Percentiles rank a stretch among this genome's conserved stretches.
Conservation (phyloP, 2,329 filamentous ascomycete species). For the Parastagonospora nodorum region DNA sequence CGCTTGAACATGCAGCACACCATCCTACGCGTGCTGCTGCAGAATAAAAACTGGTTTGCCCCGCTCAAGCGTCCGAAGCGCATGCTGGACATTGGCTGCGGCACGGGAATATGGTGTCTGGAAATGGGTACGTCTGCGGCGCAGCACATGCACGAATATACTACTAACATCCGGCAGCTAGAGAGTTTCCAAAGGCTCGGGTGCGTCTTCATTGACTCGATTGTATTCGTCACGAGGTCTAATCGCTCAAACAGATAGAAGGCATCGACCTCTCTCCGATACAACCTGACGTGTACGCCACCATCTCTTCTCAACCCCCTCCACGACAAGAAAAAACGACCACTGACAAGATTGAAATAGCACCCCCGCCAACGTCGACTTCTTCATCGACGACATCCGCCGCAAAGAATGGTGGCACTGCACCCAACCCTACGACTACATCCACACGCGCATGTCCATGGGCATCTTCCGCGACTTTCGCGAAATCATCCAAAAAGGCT, state of each 20-base stretch:
- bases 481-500: slow-evolving; percentile 59
- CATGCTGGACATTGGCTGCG: slow-evolving; percentile 50
- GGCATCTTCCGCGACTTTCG: slow-evolving; percentile 64
- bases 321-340: too few relatives aligned
- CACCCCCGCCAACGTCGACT: slow-evolving; percentile 73
- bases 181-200: slow-evolving; percentile 38
- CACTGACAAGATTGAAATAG: slow-evolving; percentile 16
- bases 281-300: slow-evolving; percentile 44
- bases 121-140: slow-evolving; percentile 45
- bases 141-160: not conserved
- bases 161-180: slow-evolving; percentile 35
- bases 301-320: too few relatives aligned
- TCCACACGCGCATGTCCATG: slow-evolving; percentile 64
- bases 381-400: slow-evolving; percentile 73
- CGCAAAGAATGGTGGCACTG: slow-evolving; percentile 62
- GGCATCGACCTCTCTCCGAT: slow-evolving; percentile 51
- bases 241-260: slow-evolving; percentile 36
- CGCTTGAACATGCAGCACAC: slow-evolving; percentile 47
- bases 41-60: slow-evolving; percentile 43
- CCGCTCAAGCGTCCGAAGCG: slow-evolving; percentile 42
- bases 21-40: slow-evolving; percentile 45
- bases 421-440: slow-evolving; percentile 57
- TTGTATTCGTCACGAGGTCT: not conserved
- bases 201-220: slow-evolving; percentile 22
- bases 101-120: slow-evolving; percentile 50